Evolutionary conservation across 1,139 yeast species (phyloP), one percentile per base, ranked within the genome.

Genomic region (Saccharomyces hybrid): DNA sequence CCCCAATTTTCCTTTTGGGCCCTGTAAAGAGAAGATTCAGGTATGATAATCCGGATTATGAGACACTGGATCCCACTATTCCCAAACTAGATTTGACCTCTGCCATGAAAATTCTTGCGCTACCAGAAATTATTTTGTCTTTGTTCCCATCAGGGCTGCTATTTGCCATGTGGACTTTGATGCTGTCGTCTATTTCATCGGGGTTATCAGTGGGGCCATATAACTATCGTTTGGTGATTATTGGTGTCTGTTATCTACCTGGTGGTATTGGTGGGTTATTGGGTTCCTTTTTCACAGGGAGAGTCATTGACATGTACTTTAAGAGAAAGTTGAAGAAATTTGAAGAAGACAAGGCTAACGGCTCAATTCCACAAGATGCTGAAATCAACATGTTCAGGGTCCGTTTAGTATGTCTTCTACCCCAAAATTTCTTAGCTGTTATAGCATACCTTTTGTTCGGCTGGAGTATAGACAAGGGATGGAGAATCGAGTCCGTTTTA

Each of bases 91-190:
- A 78, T 21, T 75, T 84, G 0, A 71, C 77, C 53, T 62, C 68
- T 21, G 64, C 71, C 9, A 56, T 64, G 26, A 72, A 69, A 53
- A 77, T 82, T 58, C 64, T 80, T 52, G 54, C 70, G 48, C 61
- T 72, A 60, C 72, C 72, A 26, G 73, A 75, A 64, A 61, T 73
- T 60, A 56, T 67, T 54, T 50, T 78, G 12, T 62, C 76, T 3
- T 58, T 79, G 27, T 61, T 84, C 11, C 88, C 91, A 0, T 79
- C 80, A 2, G 82, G 88, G 0, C 61, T 87, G n/a, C 79, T 80
- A 55, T 86, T 83, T 65, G 78, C 90, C 0, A 71, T 81, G 16
- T 88, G 93, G 93, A 82, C 84, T 12, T 76, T 85, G 72, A 73
- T 81, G 54, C 74, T 85, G 52, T 84, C 95, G 0, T 77, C 89